phyloP scores from a whole-genome alignment of 2,329 filamentous ascomycete species.

The Colletotrichum sp. region DNA sequence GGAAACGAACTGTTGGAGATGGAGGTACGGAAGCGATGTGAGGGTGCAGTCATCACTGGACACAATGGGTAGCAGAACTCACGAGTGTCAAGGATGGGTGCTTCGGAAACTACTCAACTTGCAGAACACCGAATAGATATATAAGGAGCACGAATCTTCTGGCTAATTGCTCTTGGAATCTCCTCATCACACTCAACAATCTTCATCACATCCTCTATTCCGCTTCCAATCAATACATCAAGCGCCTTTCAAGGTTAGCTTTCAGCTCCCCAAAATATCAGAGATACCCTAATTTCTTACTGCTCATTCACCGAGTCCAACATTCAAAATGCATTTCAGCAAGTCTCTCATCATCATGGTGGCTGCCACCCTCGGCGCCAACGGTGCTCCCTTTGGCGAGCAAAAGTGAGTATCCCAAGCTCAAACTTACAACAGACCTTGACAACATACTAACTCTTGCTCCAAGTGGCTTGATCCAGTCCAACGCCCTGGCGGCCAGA shows the following conservation, averaged over 20 bases:
- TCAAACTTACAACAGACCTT: no score
- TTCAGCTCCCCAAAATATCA: neutral
- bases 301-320: neutral
- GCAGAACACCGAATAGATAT: neutral
- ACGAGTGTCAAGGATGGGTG: neutral
- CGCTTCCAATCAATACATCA: neutral
- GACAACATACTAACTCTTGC: neutral
- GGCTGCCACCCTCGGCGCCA: constrained; percentile 14
- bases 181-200: neutral
- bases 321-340: constrained; percentile 13
- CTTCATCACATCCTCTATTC: neutral
- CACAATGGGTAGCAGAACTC: neutral
- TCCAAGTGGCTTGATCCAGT: neutral
- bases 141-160: neutral
- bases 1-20: constrained; percentile 1
- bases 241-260: neutral
- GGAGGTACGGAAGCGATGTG: neutral
- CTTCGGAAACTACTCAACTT: neutral
- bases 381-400: constrained; percentile 11
- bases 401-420: neutral
- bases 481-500: neutral
- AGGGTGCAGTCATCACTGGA: neutral
- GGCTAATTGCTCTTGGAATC: neutral
- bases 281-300: neutral
- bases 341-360: constrained; percentile 17